phyloP scores from a whole-genome alignment of 306 rosid genomes.

The Luffa aegyptiaca region DNA sequence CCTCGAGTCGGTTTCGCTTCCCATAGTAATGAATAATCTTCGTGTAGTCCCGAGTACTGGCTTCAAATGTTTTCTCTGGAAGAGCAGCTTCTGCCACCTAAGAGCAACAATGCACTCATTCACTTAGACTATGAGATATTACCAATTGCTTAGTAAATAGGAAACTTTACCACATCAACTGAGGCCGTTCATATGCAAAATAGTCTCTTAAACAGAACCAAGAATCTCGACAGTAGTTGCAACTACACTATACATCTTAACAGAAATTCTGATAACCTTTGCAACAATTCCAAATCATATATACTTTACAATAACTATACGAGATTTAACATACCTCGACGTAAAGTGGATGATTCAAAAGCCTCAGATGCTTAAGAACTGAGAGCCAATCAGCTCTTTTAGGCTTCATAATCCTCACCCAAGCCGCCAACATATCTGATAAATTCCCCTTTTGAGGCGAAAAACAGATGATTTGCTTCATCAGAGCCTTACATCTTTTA shows the following conservation, averaged over 20 bases:
- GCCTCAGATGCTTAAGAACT: constrained; percentile 57
- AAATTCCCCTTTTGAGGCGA: constrained; percentile 35
- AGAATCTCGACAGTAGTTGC: neutral
- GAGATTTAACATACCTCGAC: constrained; percentile 41
- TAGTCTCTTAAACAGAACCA: neutral
- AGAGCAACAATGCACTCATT: constrained; percentile 5
- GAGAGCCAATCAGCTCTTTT: constrained; percentile 77
- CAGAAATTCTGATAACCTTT: neutral
- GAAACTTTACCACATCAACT: neutral
- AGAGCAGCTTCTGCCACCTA: constrained; percentile 79
- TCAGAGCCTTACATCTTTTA: constrained; percentile 61
- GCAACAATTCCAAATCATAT: neutral
- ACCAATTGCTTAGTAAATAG: neutral
- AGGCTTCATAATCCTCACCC: constrained; percentile 81
- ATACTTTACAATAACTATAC: neutral
- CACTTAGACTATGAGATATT: neutral
- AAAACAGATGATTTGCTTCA: constrained; percentile 81
- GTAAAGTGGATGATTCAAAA: constrained; percentile 50
- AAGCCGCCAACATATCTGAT: constrained; percentile 45
- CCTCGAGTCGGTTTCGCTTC: constrained; percentile 42
- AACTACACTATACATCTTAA: neutral
- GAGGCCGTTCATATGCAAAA: neutral
- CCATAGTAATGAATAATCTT: constrained; percentile 69
- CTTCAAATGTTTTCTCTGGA: constrained; percentile 63
- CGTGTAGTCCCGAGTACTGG: constrained; percentile 61